These are phyloP conservation scores for Suillus hirtellus DNA, from an alignment of 768 basidiomycete genomes.

Conservation along the genomic window DNA sequence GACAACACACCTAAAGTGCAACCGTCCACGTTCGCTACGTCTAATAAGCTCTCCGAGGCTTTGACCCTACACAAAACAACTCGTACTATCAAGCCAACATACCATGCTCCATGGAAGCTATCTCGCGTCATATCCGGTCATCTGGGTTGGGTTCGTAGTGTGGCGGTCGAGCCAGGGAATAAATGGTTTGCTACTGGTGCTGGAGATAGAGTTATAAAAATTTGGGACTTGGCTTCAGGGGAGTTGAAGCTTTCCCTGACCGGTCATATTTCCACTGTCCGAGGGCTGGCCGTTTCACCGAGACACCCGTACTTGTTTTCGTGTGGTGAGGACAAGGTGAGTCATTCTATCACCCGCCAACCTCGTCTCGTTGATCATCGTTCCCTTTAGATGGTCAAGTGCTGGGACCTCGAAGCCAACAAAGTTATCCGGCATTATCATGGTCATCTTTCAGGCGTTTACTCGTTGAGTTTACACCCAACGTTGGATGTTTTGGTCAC, in stretches of 20 bases:
- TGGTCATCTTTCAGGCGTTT: conserved; percentile 98
- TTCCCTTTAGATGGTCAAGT: conserved; percentile 91
- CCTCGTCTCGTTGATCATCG: conserved; percentile 1
- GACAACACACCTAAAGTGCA: conserved; percentile 70
- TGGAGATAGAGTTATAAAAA: conserved; percentile 97
- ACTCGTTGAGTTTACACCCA: conserved; percentile 88
- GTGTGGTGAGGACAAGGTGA: conserved; percentile 95
- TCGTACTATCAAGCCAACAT: conserved; percentile 91
- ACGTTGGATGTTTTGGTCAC: conserved; percentile 96
- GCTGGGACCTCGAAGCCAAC: conserved; percentile 98
- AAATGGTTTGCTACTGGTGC: conserved; percentile 99
- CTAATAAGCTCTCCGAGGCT: conserved; percentile 77
- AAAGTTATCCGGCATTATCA: conserved; percentile 99
- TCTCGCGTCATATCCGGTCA: conserved; percentile 96
- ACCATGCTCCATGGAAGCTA: conserved; percentile 96
- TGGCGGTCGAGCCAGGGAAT: conserved; percentile 97
- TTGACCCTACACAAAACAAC: conserved; percentile 92
- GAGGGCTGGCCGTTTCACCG: conserved; percentile 89
- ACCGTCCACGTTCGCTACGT: conserved; percentile 69
- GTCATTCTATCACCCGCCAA: conserved; percentile 16
- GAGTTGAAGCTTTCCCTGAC: conserved; percentile 96
- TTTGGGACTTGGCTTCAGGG: conserved; percentile 98
- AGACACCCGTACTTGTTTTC: conserved; percentile 97
- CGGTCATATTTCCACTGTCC: conserved; percentile 95
- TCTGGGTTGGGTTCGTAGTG: conserved; percentile 95